phyloP scores from a whole-genome alignment of 2,329 filamentous ascomycete genomes.

The Monosporascus sp. region DNA sequence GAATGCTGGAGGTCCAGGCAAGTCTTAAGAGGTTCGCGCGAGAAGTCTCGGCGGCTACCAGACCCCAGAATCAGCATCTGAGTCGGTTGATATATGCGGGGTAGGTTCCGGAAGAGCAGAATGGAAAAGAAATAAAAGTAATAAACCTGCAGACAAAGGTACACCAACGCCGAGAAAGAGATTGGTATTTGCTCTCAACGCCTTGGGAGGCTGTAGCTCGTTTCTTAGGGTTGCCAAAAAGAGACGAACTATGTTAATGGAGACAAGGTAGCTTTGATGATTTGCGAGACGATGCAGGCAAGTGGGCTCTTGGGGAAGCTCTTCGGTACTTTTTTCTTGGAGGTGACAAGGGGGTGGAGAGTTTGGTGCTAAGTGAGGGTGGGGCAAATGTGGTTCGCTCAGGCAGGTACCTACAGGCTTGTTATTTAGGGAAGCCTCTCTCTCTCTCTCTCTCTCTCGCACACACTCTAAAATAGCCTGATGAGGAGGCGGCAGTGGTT shows the following conservation, averaged over 20 bases:
- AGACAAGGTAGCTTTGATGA: background rate
- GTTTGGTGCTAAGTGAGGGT: background rate
- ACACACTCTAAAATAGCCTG: no score
- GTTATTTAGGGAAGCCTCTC: no score
- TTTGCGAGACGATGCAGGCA: background rate
- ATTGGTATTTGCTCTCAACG: background rate
- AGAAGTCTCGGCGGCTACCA: conserved; percentile 46
- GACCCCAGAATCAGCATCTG: conserved; percentile 53
- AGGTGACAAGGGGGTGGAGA: background rate
- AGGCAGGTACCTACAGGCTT: background rate
- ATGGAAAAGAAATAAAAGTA: conserved; percentile 8
- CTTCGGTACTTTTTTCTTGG: background rate
- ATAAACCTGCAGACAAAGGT: conserved; percentile 11
- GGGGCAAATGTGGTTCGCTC: background rate
- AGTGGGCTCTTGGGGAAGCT: background rate
- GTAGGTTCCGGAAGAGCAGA: conserved; percentile 4
- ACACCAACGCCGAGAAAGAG: conserved; percentile 5
- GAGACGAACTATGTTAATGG: background rate
- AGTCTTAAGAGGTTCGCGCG: conserved; percentile 41
- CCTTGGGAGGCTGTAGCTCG: background rate
- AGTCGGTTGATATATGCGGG: conserved; percentile 25
- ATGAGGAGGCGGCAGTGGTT: no score
- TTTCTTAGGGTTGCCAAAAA: background rate
- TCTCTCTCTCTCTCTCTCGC: no score
- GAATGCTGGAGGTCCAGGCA: conserved; percentile 41